A percentile compares a stretch with the other conserved stretches of the same genome.
Evolutionary conservation across 139 green algal species (phyloP).

Genomic region (Chlorella ohadii): DNA sequence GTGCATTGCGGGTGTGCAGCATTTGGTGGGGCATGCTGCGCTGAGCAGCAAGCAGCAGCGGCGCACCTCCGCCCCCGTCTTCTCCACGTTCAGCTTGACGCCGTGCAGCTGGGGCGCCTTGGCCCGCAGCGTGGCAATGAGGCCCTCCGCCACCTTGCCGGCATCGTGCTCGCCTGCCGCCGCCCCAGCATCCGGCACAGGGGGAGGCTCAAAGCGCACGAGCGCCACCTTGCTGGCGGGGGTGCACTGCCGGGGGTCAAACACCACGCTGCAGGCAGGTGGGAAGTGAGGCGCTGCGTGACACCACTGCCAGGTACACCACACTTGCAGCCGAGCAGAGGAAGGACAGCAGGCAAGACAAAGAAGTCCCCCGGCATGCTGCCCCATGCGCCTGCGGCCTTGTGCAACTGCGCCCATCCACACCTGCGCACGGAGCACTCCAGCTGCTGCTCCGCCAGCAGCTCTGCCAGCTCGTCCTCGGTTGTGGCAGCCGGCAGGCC

Average conservation of each 20-base stretch:
- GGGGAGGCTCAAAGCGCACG: constrained; percentile 52
- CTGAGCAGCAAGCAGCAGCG: too few species aligned
- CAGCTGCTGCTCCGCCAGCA: constrained; percentile 45
- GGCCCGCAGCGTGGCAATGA: constrained; percentile 45
- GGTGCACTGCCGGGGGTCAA: constrained; percentile 47
- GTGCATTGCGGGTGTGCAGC: background rate
- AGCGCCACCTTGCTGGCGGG: constrained; percentile 32
- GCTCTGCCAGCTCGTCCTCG: constrained; percentile 43
- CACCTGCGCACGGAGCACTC: constrained; percentile 3
- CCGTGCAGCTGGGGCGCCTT: constrained; percentile 36
- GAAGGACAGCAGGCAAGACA: too few species aligned
- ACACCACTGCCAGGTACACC: too few species aligned
- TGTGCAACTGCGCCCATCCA: too few species aligned
- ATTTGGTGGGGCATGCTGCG: too few species aligned
- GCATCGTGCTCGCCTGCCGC: constrained; percentile 31
- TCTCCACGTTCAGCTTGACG: constrained; percentile 21
- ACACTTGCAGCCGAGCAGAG: too few species aligned
- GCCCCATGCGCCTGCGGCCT: too few species aligned
- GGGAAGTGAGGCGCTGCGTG: too few species aligned
- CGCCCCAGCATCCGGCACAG: constrained; percentile 18
- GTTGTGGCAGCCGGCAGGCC: constrained; percentile 46
- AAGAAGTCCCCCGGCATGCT: too few species aligned
- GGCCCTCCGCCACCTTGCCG: constrained; percentile 40
- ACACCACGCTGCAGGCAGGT: constrained; percentile 32
- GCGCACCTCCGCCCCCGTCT: constrained; percentile 32